Percentiles rank a stretch among this genome's conserved stretches.
Evolutionary conservation across 306 rosid species (phyloP).

Genomic region (Lathyrus sativus): DNA sequence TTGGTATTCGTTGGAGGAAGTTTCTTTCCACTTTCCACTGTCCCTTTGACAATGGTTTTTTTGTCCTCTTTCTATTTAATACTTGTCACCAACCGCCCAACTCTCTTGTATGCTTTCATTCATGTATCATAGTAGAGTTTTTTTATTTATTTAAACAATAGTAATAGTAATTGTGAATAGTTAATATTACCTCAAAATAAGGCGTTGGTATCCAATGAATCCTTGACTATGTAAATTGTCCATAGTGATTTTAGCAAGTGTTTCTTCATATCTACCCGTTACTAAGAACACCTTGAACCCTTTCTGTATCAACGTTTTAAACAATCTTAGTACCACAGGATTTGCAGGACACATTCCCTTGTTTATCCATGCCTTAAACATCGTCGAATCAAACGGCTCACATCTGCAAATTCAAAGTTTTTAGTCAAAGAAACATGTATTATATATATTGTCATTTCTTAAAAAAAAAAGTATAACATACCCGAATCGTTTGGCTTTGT

Average conservation of each 20-base stretch:
- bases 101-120: neutral
- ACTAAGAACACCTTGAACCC: slow-evolving; percentile 71
- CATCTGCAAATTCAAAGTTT: slow-evolving; percentile 46
- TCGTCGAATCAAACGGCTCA: slow-evolving; percentile 69
- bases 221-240: slow-evolving; percentile 67
- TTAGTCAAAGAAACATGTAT: too few species aligned
- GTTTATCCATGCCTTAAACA: slow-evolving; percentile 71
- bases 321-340: slow-evolving; percentile 41
- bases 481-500: slow-evolving; percentile 62
- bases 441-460: too few species aligned
- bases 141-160: too few species aligned
- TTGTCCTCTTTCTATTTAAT: neutral
- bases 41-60: slow-evolving; percentile 6
- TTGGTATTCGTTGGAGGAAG: slow-evolving; percentile 29
- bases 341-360: slow-evolving; percentile 63
- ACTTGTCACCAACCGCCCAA: slow-evolving; percentile 7
- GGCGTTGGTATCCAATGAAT: slow-evolving; percentile 64
- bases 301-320: slow-evolving; percentile 37
- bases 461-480: too few species aligned
- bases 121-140: too few species aligned
- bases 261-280: slow-evolving; percentile 70
- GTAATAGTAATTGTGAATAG: neutral
- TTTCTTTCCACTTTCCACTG: slow-evolving; percentile 26
- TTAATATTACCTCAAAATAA: slow-evolving; percentile 67
- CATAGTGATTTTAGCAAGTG: slow-evolving; percentile 53